Evolutionary conservation across 768 basidiomycete species (phyloP).

Genomic region (Gloeophyllum trabeum): DNA sequence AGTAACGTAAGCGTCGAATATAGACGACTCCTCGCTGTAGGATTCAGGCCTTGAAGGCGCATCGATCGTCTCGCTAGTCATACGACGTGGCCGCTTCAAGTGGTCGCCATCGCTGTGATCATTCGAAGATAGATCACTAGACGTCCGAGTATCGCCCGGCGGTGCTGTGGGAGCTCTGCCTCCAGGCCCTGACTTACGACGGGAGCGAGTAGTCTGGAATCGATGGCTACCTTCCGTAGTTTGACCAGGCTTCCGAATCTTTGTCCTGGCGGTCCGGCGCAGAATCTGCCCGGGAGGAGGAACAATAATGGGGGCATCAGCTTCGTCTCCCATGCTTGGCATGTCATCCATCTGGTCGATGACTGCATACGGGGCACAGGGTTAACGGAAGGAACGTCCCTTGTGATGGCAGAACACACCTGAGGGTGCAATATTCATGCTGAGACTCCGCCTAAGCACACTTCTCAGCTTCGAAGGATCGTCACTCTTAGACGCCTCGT

Average conservation of each 20-base stretch:
- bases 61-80: constrained; percentile 31
- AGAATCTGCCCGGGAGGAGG: constrained; percentile 84
- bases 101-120: constrained; percentile 51
- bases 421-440: constrained; percentile 75
- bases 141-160: constrained; percentile 47
- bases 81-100: constrained; percentile 21
- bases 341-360: constrained; percentile 60
- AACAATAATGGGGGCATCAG: constrained; percentile 84
- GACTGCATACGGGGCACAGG: constrained; percentile 24
- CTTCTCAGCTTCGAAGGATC: constrained; percentile 75
- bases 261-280: constrained; percentile 86
- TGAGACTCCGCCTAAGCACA: constrained; percentile 76
- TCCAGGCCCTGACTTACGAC: too few species aligned
- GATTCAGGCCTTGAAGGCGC: constrained; percentile 53
- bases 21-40: constrained; percentile 41
- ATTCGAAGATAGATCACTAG: constrained; percentile 62
- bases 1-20: constrained; percentile 1
- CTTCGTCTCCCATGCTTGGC: constrained; percentile 63
- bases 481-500: constrained; percentile 75
- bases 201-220: constrained; percentile 40
- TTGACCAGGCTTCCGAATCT: constrained; percentile 80
- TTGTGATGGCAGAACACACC: constrained; percentile 38
- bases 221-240: constrained; percentile 79
- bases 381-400: constrained; percentile 9
- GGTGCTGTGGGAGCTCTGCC: constrained; percentile 24